Percentiles rank a stretch among this genome's conserved stretches.
Conservation (phyloP, 495 filamentous ascomycete species). For the Aeminium ludgeri region DNA sequence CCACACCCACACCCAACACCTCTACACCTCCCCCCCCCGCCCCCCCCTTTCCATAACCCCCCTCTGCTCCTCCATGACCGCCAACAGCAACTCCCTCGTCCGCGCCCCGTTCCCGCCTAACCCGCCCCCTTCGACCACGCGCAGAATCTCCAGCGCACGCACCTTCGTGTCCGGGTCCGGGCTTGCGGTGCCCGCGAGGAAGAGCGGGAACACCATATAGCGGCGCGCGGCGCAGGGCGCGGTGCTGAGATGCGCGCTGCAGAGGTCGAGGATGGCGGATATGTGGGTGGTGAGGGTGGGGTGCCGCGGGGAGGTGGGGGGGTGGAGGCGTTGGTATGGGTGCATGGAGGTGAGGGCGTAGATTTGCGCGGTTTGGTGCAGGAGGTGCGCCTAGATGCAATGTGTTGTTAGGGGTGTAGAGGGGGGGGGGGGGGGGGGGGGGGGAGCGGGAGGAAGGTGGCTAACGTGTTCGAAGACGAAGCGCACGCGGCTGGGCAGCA, state of each 20-base stretch:
- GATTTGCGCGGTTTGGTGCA: slow-evolving; percentile 4
- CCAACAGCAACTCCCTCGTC: slow-evolving; percentile 32
- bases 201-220: slow-evolving; percentile 39
- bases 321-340: slow-evolving; percentile 28
- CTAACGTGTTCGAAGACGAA: slow-evolving; percentile 33
- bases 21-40: slow-evolving; percentile 13
- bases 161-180: slow-evolving; percentile 29
- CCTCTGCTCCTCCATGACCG: slow-evolving; percentile 29
- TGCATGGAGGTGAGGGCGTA: slow-evolving; percentile 11
- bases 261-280: slow-evolving; percentile 32
- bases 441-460: not conserved
- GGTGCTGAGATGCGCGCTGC: slow-evolving; percentile 20
- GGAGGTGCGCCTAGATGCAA: slow-evolving; percentile 11
- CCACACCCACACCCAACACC: slow-evolving; percentile 7
- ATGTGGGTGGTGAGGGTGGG: slow-evolving; percentile 26
- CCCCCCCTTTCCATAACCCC: slow-evolving; percentile 1
- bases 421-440: too few species aligned
- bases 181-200: slow-evolving; percentile 36
- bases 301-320: slow-evolving; percentile 17
- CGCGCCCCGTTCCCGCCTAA: slow-evolving; percentile 34
- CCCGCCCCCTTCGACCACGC: slow-evolving; percentile 33
- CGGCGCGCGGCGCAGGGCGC: slow-evolving; percentile 25
- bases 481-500: slow-evolving; percentile 3
- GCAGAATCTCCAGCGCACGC: slow-evolving; percentile 34
- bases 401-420: not conserved